Evolutionary conservation across 177 flowering plant species (phyloP).

Genomic region (Vitis hybrid): DNA sequence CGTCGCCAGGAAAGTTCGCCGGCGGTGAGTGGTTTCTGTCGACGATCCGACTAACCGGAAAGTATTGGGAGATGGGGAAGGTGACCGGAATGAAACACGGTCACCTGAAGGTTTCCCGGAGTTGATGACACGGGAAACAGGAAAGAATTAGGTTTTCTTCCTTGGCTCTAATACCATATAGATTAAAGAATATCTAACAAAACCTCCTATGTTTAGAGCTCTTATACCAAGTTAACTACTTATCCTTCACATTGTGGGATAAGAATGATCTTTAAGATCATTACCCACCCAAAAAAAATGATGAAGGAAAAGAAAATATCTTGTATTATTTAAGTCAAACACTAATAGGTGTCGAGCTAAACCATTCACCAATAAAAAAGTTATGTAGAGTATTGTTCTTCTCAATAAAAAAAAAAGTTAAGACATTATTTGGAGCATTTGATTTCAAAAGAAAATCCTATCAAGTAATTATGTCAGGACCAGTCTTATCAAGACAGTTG

Average conservation of each 20-base stretch:
- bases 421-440: not conserved
- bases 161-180: too few relatives aligned
- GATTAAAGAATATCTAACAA: not conserved
- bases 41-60: too few relatives aligned
- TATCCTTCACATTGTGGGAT: conserved; percentile 9
- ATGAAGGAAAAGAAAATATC: conserved; percentile 9
- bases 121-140: too few relatives aligned
- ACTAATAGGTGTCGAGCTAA: not conserved
- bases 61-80: too few relatives aligned
- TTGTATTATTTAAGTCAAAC: conserved; percentile 14
- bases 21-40: too few relatives aligned
- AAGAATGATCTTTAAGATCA: conserved; percentile 8
- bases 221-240: conserved; percentile 1
- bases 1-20: too few relatives aligned
- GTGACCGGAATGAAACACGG: too few relatives aligned
- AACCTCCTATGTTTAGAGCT: not conserved
- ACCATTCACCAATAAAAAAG: conserved; percentile 8
- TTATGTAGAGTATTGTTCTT: not conserved
- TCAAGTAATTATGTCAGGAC: too few relatives aligned
- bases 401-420: not conserved
- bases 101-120: too few relatives aligned
- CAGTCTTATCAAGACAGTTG: too few relatives aligned
- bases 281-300: conserved; percentile 4
- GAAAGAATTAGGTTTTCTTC: too few relatives aligned
- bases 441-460: too few relatives aligned